Evolutionary conservation across 164 flowering plant species (phyloP).

Genomic region (Protea cynaroides): DNA sequence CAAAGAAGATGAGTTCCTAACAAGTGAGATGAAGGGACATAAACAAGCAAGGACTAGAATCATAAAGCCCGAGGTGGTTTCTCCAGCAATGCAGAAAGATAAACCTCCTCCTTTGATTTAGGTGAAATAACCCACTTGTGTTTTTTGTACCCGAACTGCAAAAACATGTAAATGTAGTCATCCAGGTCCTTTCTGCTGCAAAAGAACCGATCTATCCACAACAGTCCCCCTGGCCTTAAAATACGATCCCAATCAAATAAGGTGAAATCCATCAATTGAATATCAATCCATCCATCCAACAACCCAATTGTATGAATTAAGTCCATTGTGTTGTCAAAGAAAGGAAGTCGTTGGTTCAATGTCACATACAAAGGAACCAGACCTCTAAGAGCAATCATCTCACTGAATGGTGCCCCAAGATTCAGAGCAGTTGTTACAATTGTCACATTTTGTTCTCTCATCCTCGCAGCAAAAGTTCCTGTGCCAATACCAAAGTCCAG

Average conservation of each 20-base stretch:
- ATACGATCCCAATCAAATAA: constrained; percentile 88
- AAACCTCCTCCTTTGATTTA: constrained; percentile 70
- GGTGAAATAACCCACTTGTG: constrained; percentile 73
- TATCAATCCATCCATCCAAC: constrained; percentile 83
- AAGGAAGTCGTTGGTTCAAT: constrained; percentile 77
- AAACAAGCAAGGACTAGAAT: constrained; percentile 11
- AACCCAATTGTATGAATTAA: constrained; percentile 83
- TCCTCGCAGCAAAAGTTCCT: constrained; percentile 87
- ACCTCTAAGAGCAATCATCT: constrained; percentile 87
- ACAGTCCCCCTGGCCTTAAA: constrained; percentile 82
- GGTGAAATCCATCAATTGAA: constrained; percentile 71
- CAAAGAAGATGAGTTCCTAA: too few species aligned
- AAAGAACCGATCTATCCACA: constrained; percentile 85
- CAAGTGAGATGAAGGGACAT: too few species aligned
- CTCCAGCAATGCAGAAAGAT: constrained; percentile 81
- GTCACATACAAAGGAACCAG: constrained; percentile 71
- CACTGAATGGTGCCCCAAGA: constrained; percentile 91
- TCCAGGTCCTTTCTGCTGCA: constrained; percentile 67
- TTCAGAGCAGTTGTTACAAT: constrained; percentile 75
- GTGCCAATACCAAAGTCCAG: constrained; percentile 75
- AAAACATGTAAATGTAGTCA: constrained; percentile 91
- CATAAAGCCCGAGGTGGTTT: constrained; percentile 76
- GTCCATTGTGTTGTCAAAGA: constrained; percentile 93
- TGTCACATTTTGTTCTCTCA: constrained; percentile 78
- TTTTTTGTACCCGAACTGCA: constrained; percentile 87